Evolutionary conservation across 23 red algal genomes (phyloP), one percentile per base, ranked within the genome.

Genomic region (Gracilaria gracilis): DNA sequence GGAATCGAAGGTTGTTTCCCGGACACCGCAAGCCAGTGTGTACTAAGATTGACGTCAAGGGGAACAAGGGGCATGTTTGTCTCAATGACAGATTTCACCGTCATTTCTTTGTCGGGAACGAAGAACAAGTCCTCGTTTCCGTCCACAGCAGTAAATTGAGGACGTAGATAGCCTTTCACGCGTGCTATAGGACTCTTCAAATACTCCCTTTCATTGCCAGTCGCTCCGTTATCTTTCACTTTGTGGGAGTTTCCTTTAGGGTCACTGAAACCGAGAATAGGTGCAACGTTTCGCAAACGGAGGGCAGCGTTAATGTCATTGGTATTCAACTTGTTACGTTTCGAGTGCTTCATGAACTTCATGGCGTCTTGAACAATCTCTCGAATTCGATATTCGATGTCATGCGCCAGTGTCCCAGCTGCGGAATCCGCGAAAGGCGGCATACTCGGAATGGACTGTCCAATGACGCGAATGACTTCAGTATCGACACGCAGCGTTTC

Each of bases 261-360:
- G 12, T 62, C 31, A 32, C 67, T 51, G 27, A 95, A 91, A 4
- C 94, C 97, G 81, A 94, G 94, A 24, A 99, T 66, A 16, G 97
- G 93, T 24, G 87, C 80, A 50, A 96, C 85, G 46, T 96, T 96
- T 36, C 88, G 88, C 71, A 96, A 79, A 16, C 90, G 91, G 42
- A 99, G 91, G 38, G 94, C 97, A 19, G 91, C 77, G 39, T 84
- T 89, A 25, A 99, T 79, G 65, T 99, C 94, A 50, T 25, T 77
- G 1, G 89, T 62, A 8, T 73, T 88, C 23, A 99, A 78, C 23
- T 57, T 69, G 53, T 62, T 39, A 15, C 94, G 97, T 67, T 99
- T 99, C 25, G 94, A 86, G 53, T 99, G 94, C 31, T 93, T 82
- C 97, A 99, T 99, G 77, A 99, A 99, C 82, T 99, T 99, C 72